These are phyloP conservation scores for Didymella segeticola DNA, from an alignment of 2,329 filamentous ascomycete genomes.

Conservation along the genomic window DNA sequence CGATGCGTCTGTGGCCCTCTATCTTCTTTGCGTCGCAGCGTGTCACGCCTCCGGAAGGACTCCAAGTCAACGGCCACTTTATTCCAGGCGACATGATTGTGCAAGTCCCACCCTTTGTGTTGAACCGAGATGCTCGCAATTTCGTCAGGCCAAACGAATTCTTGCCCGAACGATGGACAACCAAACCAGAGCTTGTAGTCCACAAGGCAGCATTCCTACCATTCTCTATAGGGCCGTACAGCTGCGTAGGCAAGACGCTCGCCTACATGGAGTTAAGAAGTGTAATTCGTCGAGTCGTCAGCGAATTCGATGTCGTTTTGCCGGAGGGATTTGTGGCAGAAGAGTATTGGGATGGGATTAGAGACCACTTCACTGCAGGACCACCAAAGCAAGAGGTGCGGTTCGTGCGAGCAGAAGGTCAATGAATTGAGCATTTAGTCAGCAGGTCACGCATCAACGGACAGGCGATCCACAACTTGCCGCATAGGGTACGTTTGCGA, in stretches of 20 bases:
- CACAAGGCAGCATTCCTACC: conserved; percentile 68
- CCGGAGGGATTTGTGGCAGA: conserved; percentile 23
- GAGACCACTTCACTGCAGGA: conserved; percentile 35
- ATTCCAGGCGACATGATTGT: conserved; percentile 41
- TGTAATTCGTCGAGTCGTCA: conserved; percentile 65
- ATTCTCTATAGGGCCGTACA: conserved; percentile 70
- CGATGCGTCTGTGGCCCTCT: conserved; percentile 37
- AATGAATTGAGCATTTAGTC: neutral
- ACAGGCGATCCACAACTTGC: neutral
- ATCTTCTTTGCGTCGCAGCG: conserved; percentile 38
- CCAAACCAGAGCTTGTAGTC: conserved; percentile 23
- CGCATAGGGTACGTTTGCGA: neutral
- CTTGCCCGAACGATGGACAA: conserved; percentile 35
- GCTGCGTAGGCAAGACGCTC: conserved; percentile 71
- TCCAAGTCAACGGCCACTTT: conserved; percentile 27
- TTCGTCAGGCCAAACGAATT: conserved; percentile 34
- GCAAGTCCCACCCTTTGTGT: conserved; percentile 26
- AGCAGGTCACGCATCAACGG: neutral
- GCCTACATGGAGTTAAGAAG: conserved; percentile 70
- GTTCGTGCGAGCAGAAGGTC: conserved; percentile 16
- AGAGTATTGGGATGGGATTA: conserved; percentile 27
- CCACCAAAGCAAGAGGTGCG: conserved; percentile 25
- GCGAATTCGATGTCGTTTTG: conserved; percentile 60
- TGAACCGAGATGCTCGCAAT: conserved; percentile 27
- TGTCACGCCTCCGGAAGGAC: conserved; percentile 37